Conservation (phyloP, 73 alveolate species). For the Durusdinium trenchii region DNA sequence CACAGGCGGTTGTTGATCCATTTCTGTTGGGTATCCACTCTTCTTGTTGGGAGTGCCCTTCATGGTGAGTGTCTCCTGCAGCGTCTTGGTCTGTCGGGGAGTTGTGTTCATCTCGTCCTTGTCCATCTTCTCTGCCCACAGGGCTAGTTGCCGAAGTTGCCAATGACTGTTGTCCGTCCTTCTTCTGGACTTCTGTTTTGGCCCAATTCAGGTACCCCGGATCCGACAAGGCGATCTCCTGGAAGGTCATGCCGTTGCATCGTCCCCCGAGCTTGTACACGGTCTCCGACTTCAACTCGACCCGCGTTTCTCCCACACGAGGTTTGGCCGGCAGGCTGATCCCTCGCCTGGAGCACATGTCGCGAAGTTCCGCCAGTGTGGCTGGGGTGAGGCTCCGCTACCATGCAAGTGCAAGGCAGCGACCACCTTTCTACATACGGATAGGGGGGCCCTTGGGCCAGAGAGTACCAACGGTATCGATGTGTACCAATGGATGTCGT, state of each 20-base stretch:
- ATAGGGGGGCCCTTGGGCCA: no score
- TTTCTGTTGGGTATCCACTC: not conserved
- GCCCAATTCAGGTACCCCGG: not conserved
- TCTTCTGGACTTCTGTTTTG: not conserved
- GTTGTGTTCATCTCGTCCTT: not conserved
- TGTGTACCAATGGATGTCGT: no score
- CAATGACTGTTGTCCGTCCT: not conserved
- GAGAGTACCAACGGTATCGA: no score
- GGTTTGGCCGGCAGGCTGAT: not conserved
- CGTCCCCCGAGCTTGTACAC: not conserved
- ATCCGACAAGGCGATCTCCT: not conserved
- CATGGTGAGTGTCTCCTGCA: not conserved
- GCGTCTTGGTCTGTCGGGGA: not conserved
- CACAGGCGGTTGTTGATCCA: no score
- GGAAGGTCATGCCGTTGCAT: not conserved
- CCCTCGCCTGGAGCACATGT: not conserved
- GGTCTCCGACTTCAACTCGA: not conserved
- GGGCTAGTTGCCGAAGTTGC: not conserved
- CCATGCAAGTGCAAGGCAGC: no score
- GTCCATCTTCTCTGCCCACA: not conserved
- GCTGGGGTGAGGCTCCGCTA: not conserved
- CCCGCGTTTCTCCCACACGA: not conserved
- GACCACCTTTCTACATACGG: no score
- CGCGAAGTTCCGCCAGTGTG: not conserved
- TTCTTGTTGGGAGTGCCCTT: not conserved